Evolutionary conservation across 2,329 filamentous ascomycete genomes (phyloP), one percentile per base, ranked within the genome.

Genomic region (Pyricularia pennisetigena): DNA sequence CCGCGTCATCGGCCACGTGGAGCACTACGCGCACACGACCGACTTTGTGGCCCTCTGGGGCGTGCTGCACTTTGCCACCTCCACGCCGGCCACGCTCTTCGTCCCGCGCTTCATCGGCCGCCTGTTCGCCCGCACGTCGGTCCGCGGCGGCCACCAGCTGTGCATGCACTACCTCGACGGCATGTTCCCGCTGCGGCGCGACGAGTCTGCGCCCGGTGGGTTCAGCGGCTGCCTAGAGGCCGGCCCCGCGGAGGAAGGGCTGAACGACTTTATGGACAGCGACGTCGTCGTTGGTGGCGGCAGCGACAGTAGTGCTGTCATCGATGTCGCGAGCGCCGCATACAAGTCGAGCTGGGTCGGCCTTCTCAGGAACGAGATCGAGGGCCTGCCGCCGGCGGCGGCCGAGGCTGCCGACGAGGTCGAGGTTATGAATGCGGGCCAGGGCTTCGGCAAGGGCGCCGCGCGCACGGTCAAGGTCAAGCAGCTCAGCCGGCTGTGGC

Each of bases 41-140:
- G 92, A 95, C 73, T 91, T 92, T 71, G 90, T 94, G 2, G 85
- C 90, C 4, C 79, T 88, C 10, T 92, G 90, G 83, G 92, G 92
- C 1, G 86, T 93, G 6, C 80, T 94, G 49, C 85, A 91, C 75
- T 93, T 91, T 30, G 82, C 84, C 67, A 77, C 78, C 28, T 75
- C 81, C 2, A 75, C 78, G 0, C 84, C 74, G 63, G 77, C 71
- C 30, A 76, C 75, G 0, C 77, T 75, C 26, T 76, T 81, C 63
- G 82, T 88, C 70, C 86, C 87, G 66, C 83, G 87, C 62, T 90
- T 89, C 74, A 81, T 88, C 57, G 86, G 86, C 10, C 80, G 83
- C 20, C 81, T 90, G n/a, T 90, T 90, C 74, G 81, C 82, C 9
- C 82, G 85, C 20, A 79, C 81, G 0, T 79, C 79, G 30, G 75